Conservation (phyloP, 2,329 filamentous ascomycete species). For the Aspergillus pseudoterreus region DNA sequence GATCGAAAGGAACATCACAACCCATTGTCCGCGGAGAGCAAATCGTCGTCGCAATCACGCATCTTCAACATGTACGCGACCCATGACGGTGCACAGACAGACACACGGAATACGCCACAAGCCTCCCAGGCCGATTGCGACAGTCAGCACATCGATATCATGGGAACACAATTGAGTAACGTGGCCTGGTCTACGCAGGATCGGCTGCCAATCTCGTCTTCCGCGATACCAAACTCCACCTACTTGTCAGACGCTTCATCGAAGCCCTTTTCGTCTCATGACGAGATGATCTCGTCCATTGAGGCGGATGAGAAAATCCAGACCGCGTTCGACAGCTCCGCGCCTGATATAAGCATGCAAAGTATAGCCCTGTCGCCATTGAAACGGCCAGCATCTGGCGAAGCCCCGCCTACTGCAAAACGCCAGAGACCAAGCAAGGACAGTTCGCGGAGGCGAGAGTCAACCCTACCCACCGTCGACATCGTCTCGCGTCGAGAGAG, state of each 20-base stretch:
- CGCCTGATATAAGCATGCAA: conserved; percentile 2
- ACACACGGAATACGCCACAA: conserved; percentile 13
- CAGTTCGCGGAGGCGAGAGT: background rate
- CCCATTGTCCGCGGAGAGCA: conserved; percentile 20
- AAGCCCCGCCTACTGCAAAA: conserved; percentile 15
- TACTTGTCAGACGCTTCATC: conserved; percentile 11
- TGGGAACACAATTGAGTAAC: conserved; percentile 21
- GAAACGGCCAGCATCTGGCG: conserved; percentile 14
- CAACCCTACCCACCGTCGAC: conserved; percentile 4
- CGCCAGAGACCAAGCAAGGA: background rate
- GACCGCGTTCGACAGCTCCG: background rate
- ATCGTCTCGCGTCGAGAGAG: conserved; percentile 19
- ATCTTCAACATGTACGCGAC: conserved; percentile 32
- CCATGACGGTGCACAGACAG: conserved; percentile 16
- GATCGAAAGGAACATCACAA: conserved; percentile 1
- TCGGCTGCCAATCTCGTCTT: conserved; percentile 12
- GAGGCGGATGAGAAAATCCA: conserved; percentile 5
- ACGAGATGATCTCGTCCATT: conserved; percentile 14
- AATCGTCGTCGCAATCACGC: conserved; percentile 32
- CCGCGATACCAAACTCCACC: conserved; percentile 11
- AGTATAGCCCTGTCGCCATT: conserved; percentile 6
- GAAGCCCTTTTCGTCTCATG: conserved; percentile 18
- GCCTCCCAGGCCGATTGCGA: conserved; percentile 6
- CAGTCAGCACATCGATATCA: conserved; percentile 11
- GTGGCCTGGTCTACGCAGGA: conserved; percentile 14